A percentile compares a stretch with the other conserved stretches of the same genome.
Evolutionary conservation across 352 stramenopile genomes (phyloP).

Genomic region (Globisporangium nagaii): DNA sequence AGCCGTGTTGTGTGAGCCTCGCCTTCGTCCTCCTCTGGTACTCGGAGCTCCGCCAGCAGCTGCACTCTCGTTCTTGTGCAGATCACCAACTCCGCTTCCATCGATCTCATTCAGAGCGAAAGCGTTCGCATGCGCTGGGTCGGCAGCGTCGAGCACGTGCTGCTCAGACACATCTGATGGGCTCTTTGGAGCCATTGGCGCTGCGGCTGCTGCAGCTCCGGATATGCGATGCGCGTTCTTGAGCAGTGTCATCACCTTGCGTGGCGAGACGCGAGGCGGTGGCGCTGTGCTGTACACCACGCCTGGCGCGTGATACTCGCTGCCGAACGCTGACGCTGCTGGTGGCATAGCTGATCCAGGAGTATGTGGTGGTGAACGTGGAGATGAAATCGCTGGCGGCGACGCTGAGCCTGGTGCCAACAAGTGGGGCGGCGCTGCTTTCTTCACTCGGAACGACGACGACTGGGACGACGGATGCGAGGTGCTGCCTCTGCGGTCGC

Average conservation of each 20-base stretch:
- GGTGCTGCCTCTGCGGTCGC: neutral
- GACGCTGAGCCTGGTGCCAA: neutral
- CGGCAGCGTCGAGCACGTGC: no score
- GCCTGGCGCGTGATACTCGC: slow-evolving; percentile 13
- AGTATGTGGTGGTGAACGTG: neutral
- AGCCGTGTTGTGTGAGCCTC: neutral
- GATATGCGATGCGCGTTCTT: slow-evolving; percentile 19
- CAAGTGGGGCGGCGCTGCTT: neutral
- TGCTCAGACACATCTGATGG: no score
- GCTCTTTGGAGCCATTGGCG: neutral
- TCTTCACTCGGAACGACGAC: slow-evolving; percentile 1
- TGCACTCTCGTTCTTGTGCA: no score
- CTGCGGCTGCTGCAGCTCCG: neutral
- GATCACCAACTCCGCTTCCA: no score
- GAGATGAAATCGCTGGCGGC: neutral
- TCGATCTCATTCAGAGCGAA: no score
- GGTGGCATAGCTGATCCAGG: no score
- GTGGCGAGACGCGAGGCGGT: slow-evolving; percentile 17
- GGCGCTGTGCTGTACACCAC: slow-evolving; percentile 19
- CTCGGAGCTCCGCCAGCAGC: neutral
- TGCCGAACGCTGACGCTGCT: neutral
- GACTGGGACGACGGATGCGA: slow-evolving; percentile 6
- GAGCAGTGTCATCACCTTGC: slow-evolving; percentile 29
- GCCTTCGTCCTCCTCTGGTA: neutral
- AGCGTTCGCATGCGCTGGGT: no score